A percentile compares a stretch with the other conserved stretches of the same genome.
Evolutionary conservation across 164 flowering plant species (phyloP).

Genomic region (Annona squamosa): DNA sequence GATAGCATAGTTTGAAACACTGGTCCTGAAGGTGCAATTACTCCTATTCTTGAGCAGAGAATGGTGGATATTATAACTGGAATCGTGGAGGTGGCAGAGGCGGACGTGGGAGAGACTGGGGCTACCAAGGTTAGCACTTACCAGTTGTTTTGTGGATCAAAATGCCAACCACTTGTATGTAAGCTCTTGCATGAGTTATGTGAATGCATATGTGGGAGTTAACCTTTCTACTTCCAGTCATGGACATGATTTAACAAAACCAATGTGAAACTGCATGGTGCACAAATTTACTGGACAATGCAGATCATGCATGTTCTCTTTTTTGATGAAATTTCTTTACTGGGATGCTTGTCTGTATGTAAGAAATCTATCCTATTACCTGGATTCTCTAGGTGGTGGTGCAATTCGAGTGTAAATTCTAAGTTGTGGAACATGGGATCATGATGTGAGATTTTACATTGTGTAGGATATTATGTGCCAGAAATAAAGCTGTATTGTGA

Average conservation of each 20-base stretch:
- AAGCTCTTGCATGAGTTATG: background rate
- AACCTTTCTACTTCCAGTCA: background rate
- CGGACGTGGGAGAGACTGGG: conserved; percentile 49
- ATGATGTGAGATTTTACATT: too few relatives aligned
- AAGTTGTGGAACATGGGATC: background rate
- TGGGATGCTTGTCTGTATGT: too few relatives aligned
- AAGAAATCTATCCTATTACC: background rate
- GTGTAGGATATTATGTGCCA: too few relatives aligned
- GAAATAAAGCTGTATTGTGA: too few relatives aligned
- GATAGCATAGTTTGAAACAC: too few relatives aligned
- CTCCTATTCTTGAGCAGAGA: conserved; percentile 26
- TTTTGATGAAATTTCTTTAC: too few relatives aligned
- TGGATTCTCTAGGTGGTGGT: background rate
- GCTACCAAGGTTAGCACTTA: conserved; percentile 34
- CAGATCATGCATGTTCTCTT: background rate
- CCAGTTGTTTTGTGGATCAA: background rate
- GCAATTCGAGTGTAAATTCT: background rate
- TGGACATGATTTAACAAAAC: background rate
- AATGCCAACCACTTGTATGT: background rate
- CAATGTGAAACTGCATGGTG: background rate
- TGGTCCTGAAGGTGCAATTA: too few relatives aligned
- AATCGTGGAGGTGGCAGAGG: conserved; percentile 47
- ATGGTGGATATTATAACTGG: conserved; percentile 39
- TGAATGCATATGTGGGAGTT: background rate
- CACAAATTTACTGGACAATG: background rate